Evolutionary conservation across 805 yeast species (phyloP), one percentile per base, ranked within the genome.

Genomic region (Saccharomyces eubayanus): DNA sequence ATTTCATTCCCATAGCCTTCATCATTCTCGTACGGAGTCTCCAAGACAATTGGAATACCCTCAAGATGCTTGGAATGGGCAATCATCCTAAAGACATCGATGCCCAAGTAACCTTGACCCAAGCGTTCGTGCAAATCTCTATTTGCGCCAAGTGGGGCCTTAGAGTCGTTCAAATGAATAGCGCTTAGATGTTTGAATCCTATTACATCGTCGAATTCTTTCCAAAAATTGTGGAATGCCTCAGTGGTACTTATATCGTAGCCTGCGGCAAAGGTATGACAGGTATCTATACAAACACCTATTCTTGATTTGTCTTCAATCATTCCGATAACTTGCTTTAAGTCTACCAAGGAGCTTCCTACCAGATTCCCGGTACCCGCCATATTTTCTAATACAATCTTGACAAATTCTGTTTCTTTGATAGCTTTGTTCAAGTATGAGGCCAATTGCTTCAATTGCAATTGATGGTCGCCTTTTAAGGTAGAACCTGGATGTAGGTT

Each of bases 231-330:
- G 9, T 76, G 74, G 71, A 83, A 87, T 12, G 72, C 66, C 30
- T 76, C 81, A 55, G 77, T 78, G 16, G 78, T 77, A n/a, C 83
- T 71, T 48, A 94, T 77, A 65, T 94, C 97, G 67, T 88, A 91
- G 1, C 99, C 99, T 1, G 98, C 96, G 0, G 98, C 97, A 74
- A 88, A 90, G 0, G 96, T 77, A 69, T 94, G 99, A 67, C 99
- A 94, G 0, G 98, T 94, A 68, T 94, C 99, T 14, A 94, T 77
- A 67, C 99, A 94, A 0, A 94, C 96, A 3, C 99, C 98, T n/a
- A 94, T 84, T 53, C 99, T 77, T 0, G 72, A 66, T 68, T 91
- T 91, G 64, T 90, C 80, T 1, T 89, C 86, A n/a, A 94, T 80
- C 75, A 82, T 64, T 40, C 80, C 85, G 47, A 94, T 89, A 14